Percentiles rank a stretch among this genome's conserved stretches.
Conservation (phyloP, 495 filamentous ascomycete species). For the Tuber borchii region DNA sequence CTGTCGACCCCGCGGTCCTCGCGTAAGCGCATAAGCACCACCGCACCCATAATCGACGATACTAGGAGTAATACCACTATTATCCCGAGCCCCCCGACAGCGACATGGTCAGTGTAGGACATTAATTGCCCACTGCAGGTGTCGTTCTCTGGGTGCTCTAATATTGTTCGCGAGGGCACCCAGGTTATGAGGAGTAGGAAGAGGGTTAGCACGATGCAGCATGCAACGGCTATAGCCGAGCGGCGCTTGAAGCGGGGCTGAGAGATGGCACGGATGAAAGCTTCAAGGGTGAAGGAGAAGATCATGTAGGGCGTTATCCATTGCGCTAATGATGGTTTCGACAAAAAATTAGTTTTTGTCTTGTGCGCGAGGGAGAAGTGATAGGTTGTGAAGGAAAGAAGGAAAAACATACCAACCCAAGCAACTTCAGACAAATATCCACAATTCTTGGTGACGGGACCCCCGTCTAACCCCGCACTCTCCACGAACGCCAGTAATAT, state of each 20-base stretch:
- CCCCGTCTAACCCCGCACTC: slow-evolving; percentile 10
- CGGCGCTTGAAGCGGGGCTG: slow-evolving; percentile 30
- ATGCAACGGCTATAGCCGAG: slow-evolving; percentile 19
- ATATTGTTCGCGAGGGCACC: slow-evolving; percentile 28
- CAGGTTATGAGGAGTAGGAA: slow-evolving; percentile 26
- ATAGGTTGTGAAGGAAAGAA: not conserved
- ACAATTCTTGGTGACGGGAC: slow-evolving; percentile 19
- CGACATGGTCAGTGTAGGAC: slow-evolving; percentile 35
- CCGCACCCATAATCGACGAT: slow-evolving; percentile 21
- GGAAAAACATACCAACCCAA: slow-evolving; percentile 31
- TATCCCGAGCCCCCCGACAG: slow-evolving; percentile 27
- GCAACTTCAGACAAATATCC: slow-evolving; percentile 27
- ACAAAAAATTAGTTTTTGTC: slow-evolving; percentile 6
- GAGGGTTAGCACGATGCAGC: slow-evolving; percentile 19
- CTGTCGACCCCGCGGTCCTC: slow-evolving; percentile 14
- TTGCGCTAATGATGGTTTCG: slow-evolving; percentile 15
- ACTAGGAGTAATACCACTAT: slow-evolving; percentile 29
- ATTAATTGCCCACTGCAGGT: slow-evolving; percentile 33
- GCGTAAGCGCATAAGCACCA: slow-evolving; percentile 24
- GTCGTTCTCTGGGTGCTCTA: slow-evolving; percentile 23
- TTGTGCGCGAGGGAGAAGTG: not conserved
- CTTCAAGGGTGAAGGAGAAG: slow-evolving; percentile 34
- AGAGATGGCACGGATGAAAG: slow-evolving; percentile 29
- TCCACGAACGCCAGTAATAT: slow-evolving; percentile 31
- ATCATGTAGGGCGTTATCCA: slow-evolving; percentile 36